Conservation (phyloP, 192 early-diverging fungal genomes). For the Radiomyces spectabilis region DNA sequence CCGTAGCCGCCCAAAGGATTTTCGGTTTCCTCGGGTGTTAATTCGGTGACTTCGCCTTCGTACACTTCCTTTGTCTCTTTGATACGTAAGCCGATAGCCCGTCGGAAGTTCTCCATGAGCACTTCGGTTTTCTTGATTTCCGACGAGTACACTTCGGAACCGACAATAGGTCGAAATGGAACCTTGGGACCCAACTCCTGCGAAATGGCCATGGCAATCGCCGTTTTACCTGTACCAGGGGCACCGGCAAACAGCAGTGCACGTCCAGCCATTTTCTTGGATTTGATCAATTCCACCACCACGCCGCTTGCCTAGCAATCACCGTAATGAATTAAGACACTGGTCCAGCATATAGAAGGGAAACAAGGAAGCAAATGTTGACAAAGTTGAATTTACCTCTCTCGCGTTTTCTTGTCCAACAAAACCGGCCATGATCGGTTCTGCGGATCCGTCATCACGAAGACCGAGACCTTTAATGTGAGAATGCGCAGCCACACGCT, state of each 20-base stretch:
- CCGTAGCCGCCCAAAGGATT: constrained; percentile 97
- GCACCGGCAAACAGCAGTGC: constrained; percentile 93
- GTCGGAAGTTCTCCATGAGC: constrained; percentile 98
- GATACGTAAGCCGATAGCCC: constrained; percentile 92
- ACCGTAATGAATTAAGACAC: too few relatives aligned
- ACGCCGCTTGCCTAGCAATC: constrained; percentile 79
- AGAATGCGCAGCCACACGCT: constrained; percentile 92
- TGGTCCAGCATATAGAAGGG: too few relatives aligned
- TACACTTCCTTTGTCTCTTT: constrained; percentile 99
- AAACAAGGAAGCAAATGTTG: too few relatives aligned
- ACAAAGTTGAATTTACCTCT: constrained; percentile 66
- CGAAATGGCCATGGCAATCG: constrained; percentile 91
- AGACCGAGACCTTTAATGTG: constrained; percentile 96
- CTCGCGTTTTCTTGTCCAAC: constrained; percentile 96
- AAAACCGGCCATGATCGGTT: constrained; percentile 85
- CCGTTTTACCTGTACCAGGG: constrained; percentile 97
- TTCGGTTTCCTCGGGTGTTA: constrained; percentile 96
- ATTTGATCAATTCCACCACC: constrained; percentile 89
- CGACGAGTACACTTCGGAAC: constrained; percentile 94
- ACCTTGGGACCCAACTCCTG: constrained; percentile 97
- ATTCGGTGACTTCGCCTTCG: constrained; percentile 97
- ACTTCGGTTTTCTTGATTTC: constrained; percentile 99
- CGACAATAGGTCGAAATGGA: constrained; percentile 99
- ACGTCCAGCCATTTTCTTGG: constrained; percentile 96
- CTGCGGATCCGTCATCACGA: constrained; percentile 78